Conservation (phyloP, 257 asterid species). For the Phtheirospermum japonicum region DNA sequence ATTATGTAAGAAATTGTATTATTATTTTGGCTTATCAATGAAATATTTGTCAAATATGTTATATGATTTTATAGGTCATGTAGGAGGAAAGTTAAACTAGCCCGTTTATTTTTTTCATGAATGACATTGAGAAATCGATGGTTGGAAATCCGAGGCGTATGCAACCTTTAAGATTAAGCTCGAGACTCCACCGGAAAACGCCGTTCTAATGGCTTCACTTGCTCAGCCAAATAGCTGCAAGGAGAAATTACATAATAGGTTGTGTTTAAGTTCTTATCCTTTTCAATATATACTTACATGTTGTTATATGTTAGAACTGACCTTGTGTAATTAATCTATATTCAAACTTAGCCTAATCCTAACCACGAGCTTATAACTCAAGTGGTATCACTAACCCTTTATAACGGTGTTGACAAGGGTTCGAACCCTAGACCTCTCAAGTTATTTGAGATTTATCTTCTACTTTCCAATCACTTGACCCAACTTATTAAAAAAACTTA, state of each 20-base stretch:
- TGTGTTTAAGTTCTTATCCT: no score
- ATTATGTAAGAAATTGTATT: background rate
- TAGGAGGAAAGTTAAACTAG: conserved; percentile 58
- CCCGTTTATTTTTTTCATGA: conserved; percentile 63
- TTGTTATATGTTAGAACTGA: conserved; percentile 6
- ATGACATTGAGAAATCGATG: conserved; percentile 77
- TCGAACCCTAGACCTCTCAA: no score
- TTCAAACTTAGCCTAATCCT: conserved; percentile 59
- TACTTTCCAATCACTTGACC: no score
- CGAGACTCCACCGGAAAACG: conserved; percentile 63
- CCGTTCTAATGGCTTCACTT: conserved; percentile 74
- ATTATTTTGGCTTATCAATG: background rate
- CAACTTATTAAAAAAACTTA: no score
- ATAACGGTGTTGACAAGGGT: no score
- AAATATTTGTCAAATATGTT: background rate
- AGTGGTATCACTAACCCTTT: no score
- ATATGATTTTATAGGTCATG: conserved; percentile 52
- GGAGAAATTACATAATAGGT: conserved; percentile 58
- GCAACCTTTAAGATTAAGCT: conserved; percentile 57
- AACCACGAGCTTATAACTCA: no score
- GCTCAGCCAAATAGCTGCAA: conserved; percentile 67
- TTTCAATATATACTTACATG: background rate
- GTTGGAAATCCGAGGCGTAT: conserved; percentile 55
- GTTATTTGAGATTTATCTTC: no score
- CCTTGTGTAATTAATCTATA: background rate